phyloP scores from a whole-genome alignment of 2,329 filamentous ascomycete species.

The Aspergillus chevalieri region DNA sequence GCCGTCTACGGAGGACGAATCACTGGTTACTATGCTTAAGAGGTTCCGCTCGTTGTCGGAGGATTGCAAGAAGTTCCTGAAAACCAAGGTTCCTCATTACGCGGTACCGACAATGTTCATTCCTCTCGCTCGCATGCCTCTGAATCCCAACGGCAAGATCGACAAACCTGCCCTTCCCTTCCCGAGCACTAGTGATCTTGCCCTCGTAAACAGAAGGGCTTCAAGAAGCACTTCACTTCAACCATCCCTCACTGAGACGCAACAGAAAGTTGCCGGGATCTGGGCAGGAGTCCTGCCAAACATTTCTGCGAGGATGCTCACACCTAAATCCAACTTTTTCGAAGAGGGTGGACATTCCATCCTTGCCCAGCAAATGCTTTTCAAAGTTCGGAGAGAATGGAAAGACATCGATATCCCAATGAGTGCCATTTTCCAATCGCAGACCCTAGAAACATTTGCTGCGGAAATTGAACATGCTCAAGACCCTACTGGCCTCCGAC shows the following conservation, averaged over 20 bases:
- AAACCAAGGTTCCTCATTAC: conserved; percentile 65
- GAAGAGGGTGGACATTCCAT: conserved; percentile 76
- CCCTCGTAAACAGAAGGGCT: conserved; percentile 41
- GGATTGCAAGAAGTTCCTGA: conserved; percentile 61
- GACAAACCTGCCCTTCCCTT: conserved; percentile 75
- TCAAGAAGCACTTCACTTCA: conserved; percentile 45
- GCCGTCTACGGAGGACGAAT: conserved; percentile 28
- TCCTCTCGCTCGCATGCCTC: conserved; percentile 62
- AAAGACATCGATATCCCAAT: conserved; percentile 61
- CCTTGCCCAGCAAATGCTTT: conserved; percentile 72
- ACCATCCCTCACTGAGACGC: conserved; percentile 49
- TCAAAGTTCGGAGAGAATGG: conserved; percentile 60
- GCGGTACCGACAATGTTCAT: conserved; percentile 71
- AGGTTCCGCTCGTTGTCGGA: conserved; percentile 57
- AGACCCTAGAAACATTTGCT: conserved; percentile 55
- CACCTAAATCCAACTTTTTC: conserved; percentile 62
- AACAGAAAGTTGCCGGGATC: conserved; percentile 61
- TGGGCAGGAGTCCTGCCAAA: conserved; percentile 66
- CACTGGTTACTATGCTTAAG: conserved; percentile 51
- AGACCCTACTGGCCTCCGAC: conserved; percentile 35
- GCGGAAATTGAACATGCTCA: conserved; percentile 48
- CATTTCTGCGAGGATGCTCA: conserved; percentile 62
- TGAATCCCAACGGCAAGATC: conserved; percentile 84
- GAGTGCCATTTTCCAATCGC: conserved; percentile 62
- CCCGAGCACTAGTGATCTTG: conserved; percentile 65